A percentile compares a stretch with the other conserved stretches of the same genome.
These are phyloP conservation scores for Podila epicladia DNA, from an alignment of 192 early-diverging fungal genomes.

Conservation along the genomic window DNA sequence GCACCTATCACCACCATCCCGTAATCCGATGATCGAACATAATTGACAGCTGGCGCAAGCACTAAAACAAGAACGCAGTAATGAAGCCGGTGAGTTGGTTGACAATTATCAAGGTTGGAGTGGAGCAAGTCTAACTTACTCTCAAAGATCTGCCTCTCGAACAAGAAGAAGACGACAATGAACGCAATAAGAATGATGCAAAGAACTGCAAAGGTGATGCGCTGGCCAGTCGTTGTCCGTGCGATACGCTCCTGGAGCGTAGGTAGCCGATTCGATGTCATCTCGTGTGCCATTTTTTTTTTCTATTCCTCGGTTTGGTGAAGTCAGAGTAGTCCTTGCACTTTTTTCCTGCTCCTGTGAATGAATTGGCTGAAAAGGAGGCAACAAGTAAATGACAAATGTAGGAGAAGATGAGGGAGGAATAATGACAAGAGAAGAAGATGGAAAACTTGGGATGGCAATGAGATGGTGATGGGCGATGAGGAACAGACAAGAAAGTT, in stretches of 20 bases:
- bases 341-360: too few species aligned
- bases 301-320: neutral
- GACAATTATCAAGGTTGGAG: neutral
- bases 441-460: neutral
- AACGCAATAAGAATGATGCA: conserved; percentile 10
- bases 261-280: conserved; percentile 2
- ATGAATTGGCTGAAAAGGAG: neutral
- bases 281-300: neutral
- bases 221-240: neutral
- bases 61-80: conserved; percentile 4
- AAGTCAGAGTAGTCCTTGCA: too few species aligned
- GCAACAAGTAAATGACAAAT: neutral
- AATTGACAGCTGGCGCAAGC: conserved; percentile 29
- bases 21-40: conserved; percentile 15
- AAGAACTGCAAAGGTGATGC: neutral
- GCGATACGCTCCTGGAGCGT: conserved; percentile 24
- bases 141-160: conserved; percentile 39
- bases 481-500: neutral
- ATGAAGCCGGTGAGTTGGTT: neutral
- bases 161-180: conserved; percentile 22
- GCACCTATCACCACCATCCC: conserved; percentile 14
- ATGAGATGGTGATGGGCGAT: neutral
- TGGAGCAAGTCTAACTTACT: neutral
- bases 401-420: neutral
- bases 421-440: neutral